A percentile compares a stretch with the other conserved stretches of the same genome.
Evolutionary conservation across 805 yeast genomes (phyloP).

Genomic region (Lipomyces starkeyi): DNA sequence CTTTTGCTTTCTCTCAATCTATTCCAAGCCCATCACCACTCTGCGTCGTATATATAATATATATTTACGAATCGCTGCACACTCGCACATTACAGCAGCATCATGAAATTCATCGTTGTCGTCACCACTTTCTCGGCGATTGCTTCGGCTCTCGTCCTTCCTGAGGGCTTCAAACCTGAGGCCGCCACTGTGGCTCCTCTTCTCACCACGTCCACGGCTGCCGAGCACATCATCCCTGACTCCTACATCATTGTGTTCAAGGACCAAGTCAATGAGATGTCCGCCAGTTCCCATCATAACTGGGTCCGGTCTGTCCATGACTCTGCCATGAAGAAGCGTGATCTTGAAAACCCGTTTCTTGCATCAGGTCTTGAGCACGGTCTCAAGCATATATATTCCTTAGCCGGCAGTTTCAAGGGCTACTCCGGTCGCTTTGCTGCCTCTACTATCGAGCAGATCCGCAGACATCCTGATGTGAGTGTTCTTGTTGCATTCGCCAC

Average conservation of each 20-base stretch:
- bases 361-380: constrained; percentile 55
- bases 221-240: constrained; percentile 53
- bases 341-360: constrained; percentile 43
- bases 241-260: constrained; percentile 88
- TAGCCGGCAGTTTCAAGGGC: constrained; percentile 66
- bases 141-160: constrained; percentile 35
- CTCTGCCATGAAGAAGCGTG: constrained; percentile 49
- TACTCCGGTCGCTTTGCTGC: constrained; percentile 86
- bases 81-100: not conserved
- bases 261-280: constrained; percentile 60
- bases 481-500: not conserved
- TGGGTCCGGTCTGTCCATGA: constrained; percentile 50
- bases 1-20: not conserved
- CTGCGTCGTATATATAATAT: not conserved
- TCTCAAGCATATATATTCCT: constrained; percentile 63
- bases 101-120: constrained; percentile 35
- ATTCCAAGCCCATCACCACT: not conserved
- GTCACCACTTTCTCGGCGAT: constrained; percentile 31
- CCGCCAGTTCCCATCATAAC: constrained; percentile 67
- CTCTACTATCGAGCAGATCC: constrained; percentile 73
- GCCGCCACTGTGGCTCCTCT: constrained; percentile 49
- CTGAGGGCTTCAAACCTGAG: constrained; percentile 26
- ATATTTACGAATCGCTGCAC: not conserved
- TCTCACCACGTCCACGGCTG: constrained; percentile 52
- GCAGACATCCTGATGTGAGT: constrained; percentile 54